Percentiles rank a stretch among this genome's conserved stretches.
Evolutionary conservation across 768 basidiomycete genomes (phyloP).

Genomic region (Suillus cothurnatus): DNA sequence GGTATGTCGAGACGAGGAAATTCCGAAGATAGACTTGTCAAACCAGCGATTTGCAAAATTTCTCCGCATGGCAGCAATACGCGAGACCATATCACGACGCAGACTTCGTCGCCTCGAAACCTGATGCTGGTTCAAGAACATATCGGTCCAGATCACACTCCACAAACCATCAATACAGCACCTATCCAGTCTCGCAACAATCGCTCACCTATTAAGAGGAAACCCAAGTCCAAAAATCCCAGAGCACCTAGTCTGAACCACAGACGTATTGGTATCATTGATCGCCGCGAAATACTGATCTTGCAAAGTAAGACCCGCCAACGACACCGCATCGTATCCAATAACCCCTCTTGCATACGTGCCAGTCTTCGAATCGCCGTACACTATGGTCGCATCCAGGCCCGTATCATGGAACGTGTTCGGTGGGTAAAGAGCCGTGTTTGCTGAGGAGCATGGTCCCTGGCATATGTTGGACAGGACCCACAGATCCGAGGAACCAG

Average conservation of each 20-base stretch:
- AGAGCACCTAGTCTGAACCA: conserved; percentile 54
- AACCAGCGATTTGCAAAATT: conserved; percentile 26
- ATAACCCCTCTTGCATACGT: conserved; percentile 68
- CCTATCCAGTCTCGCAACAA: neutral
- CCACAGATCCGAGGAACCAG: conserved; percentile 82
- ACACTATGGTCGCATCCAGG: conserved; percentile 51
- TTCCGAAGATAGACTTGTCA: conserved; percentile 7
- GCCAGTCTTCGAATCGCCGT: conserved; percentile 73
- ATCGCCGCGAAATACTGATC: conserved; percentile 68
- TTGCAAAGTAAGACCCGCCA: conserved; percentile 52
- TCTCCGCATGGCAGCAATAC: conserved; percentile 10
- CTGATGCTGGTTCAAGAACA: conserved; percentile 30
- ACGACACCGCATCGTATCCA: conserved; percentile 55
- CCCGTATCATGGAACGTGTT: conserved; percentile 48
- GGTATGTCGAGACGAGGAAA: conserved; percentile 4
- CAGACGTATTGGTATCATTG: conserved; percentile 66
- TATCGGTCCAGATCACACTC: conserved; percentile 50
- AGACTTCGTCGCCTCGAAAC: conserved; percentile 4
- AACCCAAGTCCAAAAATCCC: conserved; percentile 81
- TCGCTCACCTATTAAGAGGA: conserved; percentile 63
- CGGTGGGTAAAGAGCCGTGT: conserved; percentile 51
- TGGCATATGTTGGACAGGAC: conserved; percentile 61
- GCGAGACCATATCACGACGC: neutral
- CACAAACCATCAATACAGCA: conserved; percentile 1
- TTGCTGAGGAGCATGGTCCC: conserved; percentile 38